Percentiles rank a stretch among this genome's conserved stretches.
Conservation (phyloP, 2,329 filamentous ascomycete species). For the Orbilia quercus region DNA sequence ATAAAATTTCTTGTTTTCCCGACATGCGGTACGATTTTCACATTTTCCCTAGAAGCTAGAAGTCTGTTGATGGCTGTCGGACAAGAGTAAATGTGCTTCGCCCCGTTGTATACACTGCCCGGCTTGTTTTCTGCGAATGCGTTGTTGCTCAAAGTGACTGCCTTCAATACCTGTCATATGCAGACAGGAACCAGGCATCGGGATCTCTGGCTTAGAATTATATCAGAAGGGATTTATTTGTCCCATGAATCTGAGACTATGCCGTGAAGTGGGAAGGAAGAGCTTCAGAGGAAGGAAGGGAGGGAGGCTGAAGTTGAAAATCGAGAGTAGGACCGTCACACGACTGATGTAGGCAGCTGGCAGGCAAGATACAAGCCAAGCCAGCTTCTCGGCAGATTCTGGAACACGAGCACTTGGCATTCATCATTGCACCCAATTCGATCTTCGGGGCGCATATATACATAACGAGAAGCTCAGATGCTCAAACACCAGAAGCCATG, state of each 20-base stretch:
- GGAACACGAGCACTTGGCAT: slow-evolving; percentile 23
- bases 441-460: slow-evolving; percentile 1
- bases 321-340: not conserved
- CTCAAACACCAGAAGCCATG: not conserved
- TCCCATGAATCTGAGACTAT: no score
- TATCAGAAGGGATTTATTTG: no score
- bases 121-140: not conserved
- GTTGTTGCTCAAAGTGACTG: slow-evolving; percentile 3
- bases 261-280: no score
- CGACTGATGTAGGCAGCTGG: no score
- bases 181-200: no score
- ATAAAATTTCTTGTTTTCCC: not conserved
- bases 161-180: not conserved
- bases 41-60: not conserved
- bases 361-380: not conserved
- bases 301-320: not conserved
- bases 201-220: no score
- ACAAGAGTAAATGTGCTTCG: not conserved
- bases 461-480: slow-evolving; percentile 3
- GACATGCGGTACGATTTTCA: not conserved
- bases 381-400: slow-evolving; percentile 11
- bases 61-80: not conserved
- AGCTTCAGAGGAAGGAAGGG: no score
- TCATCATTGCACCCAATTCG: slow-evolving; percentile 7
- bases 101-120: not conserved